Evolutionary conservation across 441 rosid species (phyloP), one percentile per base, ranked within the genome.

Genomic region (Euphorbia celastroides): DNA sequence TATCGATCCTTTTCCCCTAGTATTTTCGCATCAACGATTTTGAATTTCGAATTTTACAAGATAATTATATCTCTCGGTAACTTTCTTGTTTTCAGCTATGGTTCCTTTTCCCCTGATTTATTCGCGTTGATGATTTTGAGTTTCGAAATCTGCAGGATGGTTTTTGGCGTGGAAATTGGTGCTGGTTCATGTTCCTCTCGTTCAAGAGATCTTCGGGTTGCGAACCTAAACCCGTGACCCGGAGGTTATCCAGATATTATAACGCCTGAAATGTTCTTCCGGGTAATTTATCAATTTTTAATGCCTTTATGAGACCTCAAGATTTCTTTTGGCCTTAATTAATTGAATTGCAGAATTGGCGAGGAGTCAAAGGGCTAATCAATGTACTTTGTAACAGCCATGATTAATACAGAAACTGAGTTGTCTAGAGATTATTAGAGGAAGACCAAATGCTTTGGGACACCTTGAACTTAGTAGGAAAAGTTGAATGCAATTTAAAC

Each of bases 151-250:
- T 72, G 57, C 74, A 89, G 98, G 96, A 38, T 92, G 93, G 98
- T 60, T 69, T 62, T 68, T 88, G 79, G 95, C 98, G 22, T 92
- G 94, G 94, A 89, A 89, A 82, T 75, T 88, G 17, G 88, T 89
- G 62, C 79, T 92, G 73, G 88, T 84, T 28, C 96, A 92, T 62
- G 96, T 86, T 23, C 96, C 96, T 68, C 60, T 88, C 50, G 88
- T 88, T 23, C 95, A 89, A 78, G 98, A 92, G 75, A 83, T 88
- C 31, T 89, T 85, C 54, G 95, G 91, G 25, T 78, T 86, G 74
- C 80, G 77, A 70, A 64, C 80, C 87, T 1, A 88, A 88, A 74
- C 93, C 82, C 0, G 67, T 61, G 22, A 71, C 77, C 36, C 75
- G 87, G 20, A 75, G 91, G 38, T 57, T 84, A 0, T 81, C 89